These are phyloP conservation scores for Tremellales sp. DNA, from an alignment of 1,284 basidiomycete species.

Conservation along the genomic window DNA sequence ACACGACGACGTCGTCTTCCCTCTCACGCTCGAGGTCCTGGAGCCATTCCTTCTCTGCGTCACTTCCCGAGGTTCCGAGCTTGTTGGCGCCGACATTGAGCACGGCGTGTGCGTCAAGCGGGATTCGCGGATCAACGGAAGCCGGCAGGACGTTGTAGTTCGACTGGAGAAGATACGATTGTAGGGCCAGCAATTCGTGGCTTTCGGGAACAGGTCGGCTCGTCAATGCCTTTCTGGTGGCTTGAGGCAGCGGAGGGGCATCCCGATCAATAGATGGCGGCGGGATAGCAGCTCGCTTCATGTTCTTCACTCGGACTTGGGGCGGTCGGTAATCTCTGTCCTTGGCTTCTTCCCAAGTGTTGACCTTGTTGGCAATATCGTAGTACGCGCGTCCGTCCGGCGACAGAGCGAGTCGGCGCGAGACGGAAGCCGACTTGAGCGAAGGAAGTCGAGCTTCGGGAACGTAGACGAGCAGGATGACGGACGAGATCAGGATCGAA, in stretches of 20 bases:
- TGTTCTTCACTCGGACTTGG: slow-evolving; percentile 16
- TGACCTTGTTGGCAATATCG: slow-evolving; percentile 12
- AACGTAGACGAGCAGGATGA: slow-evolving; percentile 22
- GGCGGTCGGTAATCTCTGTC: slow-evolving; percentile 29
- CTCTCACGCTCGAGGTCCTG: slow-evolving; percentile 27
- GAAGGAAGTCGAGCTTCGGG: slow-evolving; percentile 21
- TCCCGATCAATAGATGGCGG: neutral
- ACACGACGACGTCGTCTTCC: slow-evolving; percentile 32
- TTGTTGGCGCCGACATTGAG: slow-evolving; percentile 28
- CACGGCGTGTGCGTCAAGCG: slow-evolving; percentile 39
- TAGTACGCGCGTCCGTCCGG: slow-evolving; percentile 20
- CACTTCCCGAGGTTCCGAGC: slow-evolving; percentile 18
- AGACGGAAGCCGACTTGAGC: slow-evolving; percentile 17
- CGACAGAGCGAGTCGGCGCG: slow-evolving; percentile 21
- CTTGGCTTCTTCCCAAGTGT: slow-evolving; percentile 13
- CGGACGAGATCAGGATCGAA: slow-evolving; percentile 20
- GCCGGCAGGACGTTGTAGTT: slow-evolving; percentile 33
- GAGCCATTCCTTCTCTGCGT: slow-evolving; percentile 24
- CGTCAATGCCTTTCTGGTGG: slow-evolving; percentile 11
- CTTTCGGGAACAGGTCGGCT: slow-evolving; percentile 31
- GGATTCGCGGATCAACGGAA: slow-evolving; percentile 23
- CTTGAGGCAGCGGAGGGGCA: slow-evolving; percentile 17
- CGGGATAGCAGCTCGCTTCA: slow-evolving; percentile 13
- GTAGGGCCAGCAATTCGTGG: slow-evolving; percentile 47
- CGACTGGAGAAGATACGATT: slow-evolving; percentile 41